phyloP scores from a whole-genome alignment of 139 green algal genomes.

The Pseudopediastrum boryanum region DNA sequence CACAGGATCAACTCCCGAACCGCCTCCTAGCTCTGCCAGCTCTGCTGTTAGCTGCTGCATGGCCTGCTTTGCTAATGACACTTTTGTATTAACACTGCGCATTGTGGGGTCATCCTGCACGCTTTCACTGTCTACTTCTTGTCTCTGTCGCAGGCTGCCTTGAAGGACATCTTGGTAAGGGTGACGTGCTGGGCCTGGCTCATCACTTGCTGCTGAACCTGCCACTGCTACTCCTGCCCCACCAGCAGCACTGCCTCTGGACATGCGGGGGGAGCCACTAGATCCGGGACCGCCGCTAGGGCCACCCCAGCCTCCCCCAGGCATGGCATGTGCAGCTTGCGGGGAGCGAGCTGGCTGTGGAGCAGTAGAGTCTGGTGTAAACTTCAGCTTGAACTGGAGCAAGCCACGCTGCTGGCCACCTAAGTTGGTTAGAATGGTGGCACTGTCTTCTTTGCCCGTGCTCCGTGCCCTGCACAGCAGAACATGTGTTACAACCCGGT shows the following conservation, averaged over 20 bases:
- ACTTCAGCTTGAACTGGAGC: conserved; percentile 31
- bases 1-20: too few relatives aligned
- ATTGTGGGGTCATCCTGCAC: conserved; percentile 26
- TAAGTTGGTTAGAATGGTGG: conserved; percentile 7
- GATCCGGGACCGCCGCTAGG: too few relatives aligned
- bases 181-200: too few relatives aligned
- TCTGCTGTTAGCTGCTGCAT: conserved; percentile 39
- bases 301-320: too few relatives aligned
- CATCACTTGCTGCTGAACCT: conserved; percentile 9
- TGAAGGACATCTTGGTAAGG: too few relatives aligned
- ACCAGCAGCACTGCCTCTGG: too few relatives aligned
- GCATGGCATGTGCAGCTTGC: too few relatives aligned
- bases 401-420: conserved; percentile 9
- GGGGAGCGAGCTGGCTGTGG: too few relatives aligned
- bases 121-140: too few relatives aligned
- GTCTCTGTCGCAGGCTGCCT: too few relatives aligned
- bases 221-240: not conserved
- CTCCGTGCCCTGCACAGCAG: conserved; percentile 18
- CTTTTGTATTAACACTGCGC: conserved; percentile 13
- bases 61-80: conserved; percentile 27
- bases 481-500: too few relatives aligned
- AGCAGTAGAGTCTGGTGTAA: conserved; percentile 1
- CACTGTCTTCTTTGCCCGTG: conserved; percentile 31
- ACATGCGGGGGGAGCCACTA: too few relatives aligned
- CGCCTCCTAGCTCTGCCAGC: conserved; percentile 32